Base-by-base conservation (phyloP, 768 basidiomycete genomes). In the Tephrocybe sp. region DNA sequence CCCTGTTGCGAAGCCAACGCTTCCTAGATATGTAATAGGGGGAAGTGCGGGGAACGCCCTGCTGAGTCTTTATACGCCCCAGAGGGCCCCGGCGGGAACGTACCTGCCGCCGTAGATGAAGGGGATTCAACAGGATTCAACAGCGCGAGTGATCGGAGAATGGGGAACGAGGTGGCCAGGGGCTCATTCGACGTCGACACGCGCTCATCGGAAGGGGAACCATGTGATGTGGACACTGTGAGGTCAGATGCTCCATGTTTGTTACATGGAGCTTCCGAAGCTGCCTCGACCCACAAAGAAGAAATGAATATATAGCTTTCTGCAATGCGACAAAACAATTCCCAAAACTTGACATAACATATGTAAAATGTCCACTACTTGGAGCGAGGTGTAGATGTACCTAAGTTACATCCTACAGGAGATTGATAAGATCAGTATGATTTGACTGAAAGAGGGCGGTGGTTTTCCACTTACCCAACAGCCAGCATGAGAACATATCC, bases 401-500 rank as follows among this genome's bases (percentile, higher is more conserved):
- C 23, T 23, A 50, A 31, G n/a, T 47, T 45, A 54, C 41, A 50
- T 29, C 7, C 52, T 50, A 42, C 16, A 46, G 25, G 37, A 15
- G 36, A 27, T 9, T 24, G 27, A 44, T 50, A 19, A 42, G 31
- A 43, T 42, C 23, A 34, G 16, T 25, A 16, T 18, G 2, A 16
- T 16, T 25, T 15, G 31, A 27, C 16, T 4, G 40, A 31, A 12
- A 13, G 22, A 25, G n/a, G n/a, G 11, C 5, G 6, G 11, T 4
- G 41, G 24, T 18, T 38, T n/a, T n/a, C n/a, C 16, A 75, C 84
- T 55, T 64, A 90, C 89, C 83, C 84, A 54, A 88, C 76, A 29
- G 74, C 66, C 56, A 70, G 75, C 86, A 90, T 91, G 47, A 94
- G 71, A 18, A 83, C 62, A 69, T 84, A 94, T 1, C 93, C 93